phyloP scores from a whole-genome alignment of 2,329 filamentous ascomycete genomes.

The Talaromyces sp. region DNA sequence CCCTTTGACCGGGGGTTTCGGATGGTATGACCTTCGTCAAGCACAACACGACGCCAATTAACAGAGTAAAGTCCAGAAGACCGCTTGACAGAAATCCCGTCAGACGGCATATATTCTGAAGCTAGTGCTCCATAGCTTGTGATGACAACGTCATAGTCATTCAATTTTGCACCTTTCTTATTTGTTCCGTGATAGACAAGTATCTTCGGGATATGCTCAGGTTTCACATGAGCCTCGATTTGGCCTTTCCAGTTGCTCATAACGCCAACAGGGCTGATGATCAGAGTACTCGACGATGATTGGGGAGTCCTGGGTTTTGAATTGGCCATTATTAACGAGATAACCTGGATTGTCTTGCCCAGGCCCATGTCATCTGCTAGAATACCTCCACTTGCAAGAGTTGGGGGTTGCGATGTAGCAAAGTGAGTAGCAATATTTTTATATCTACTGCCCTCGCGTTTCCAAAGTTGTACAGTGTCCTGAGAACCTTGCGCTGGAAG shows the following conservation, averaged over 20 bases:
- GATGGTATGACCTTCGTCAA: slow-evolving; percentile 81
- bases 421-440: slow-evolving; percentile 70
- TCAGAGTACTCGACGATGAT: slow-evolving; percentile 61
- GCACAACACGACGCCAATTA: slow-evolving; percentile 71
- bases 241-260: slow-evolving; percentile 90
- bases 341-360: slow-evolving; percentile 82
- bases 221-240: slow-evolving; percentile 65
- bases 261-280: slow-evolving; percentile 75
- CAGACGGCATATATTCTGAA: slow-evolving; percentile 54
- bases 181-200: slow-evolving; percentile 68
- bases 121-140: slow-evolving; percentile 77
- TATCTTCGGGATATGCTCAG: slow-evolving; percentile 59
- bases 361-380: slow-evolving; percentile 91
- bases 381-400: slow-evolving; percentile 73
- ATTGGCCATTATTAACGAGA: slow-evolving; percentile 68
- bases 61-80: slow-evolving; percentile 56
- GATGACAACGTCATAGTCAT: slow-evolving; percentile 68
- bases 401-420: slow-evolving; percentile 52
- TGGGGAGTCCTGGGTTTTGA: slow-evolving; percentile 37
- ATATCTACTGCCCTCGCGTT: slow-evolving; percentile 48
- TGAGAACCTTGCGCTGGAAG: slow-evolving; percentile 56
- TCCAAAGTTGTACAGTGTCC: slow-evolving; percentile 74
- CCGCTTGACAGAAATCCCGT: slow-evolving; percentile 21
- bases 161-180: slow-evolving; percentile 52
- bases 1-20: slow-evolving; percentile 71